Conservation (phyloP, 208 protist species). For the Herpetomonas muscarum region DNA sequence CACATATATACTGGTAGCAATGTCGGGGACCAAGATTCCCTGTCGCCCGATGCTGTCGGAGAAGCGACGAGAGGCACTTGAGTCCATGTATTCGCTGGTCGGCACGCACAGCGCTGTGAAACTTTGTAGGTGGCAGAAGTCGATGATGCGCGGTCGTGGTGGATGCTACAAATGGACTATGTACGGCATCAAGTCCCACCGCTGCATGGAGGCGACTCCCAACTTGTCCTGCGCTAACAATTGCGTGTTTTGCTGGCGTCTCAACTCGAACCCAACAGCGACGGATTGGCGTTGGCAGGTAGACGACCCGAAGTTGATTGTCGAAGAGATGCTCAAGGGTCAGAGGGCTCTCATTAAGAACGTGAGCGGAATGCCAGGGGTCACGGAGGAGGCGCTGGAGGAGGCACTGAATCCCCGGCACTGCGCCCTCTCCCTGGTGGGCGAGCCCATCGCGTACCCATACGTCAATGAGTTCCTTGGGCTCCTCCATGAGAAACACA, state of each 20-base stretch:
- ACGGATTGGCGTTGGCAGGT: constrained; percentile 91
- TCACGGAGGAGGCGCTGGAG: constrained; percentile 66
- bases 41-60: constrained; percentile 78
- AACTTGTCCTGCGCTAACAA: constrained; percentile 96
- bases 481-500: constrained; percentile 64
- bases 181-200: constrained; percentile 95
- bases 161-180: constrained; percentile 98
- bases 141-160: constrained; percentile 94
- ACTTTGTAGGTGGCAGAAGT: constrained; percentile 97
- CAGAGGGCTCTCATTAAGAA: constrained; percentile 80
- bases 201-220: constrained; percentile 97
- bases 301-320: constrained; percentile 85
- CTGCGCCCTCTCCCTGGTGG: constrained; percentile 94
- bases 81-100: constrained; percentile 87
- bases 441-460: constrained; percentile 95
- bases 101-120: constrained; percentile 96
- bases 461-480: constrained; percentile 92
- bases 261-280: constrained; percentile 93
- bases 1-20: constrained; percentile 7
- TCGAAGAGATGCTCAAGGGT: constrained; percentile 79
- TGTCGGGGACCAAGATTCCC: neutral
- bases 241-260: constrained; percentile 95
- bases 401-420: constrained; percentile 87
- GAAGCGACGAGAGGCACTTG: constrained; percentile 52
- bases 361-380: constrained; percentile 87